phyloP scores from a whole-genome alignment of 257 asterid species.

The Petrea volubilis region DNA sequence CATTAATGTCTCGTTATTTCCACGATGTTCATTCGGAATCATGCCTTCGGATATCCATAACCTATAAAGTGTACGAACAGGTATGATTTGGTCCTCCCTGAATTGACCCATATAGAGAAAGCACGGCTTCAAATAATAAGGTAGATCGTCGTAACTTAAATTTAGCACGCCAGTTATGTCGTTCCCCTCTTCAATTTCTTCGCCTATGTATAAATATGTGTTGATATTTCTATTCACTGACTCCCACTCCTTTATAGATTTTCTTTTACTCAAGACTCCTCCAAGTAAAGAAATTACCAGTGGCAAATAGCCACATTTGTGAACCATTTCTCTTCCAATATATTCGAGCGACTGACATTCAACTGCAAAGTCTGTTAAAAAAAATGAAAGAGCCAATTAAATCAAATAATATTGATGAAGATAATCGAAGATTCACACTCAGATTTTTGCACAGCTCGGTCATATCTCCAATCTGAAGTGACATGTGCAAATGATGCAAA shows the following conservation, averaged over 20 bases:
- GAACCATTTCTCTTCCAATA: not conserved
- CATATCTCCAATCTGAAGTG: no score
- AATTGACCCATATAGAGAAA: constrained; percentile 9
- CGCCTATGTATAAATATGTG: not conserved
- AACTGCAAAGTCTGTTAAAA: not conserved
- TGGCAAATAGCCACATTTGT: not conserved
- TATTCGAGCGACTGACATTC: not conserved
- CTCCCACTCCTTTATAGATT: not conserved
- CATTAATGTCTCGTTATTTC: not conserved
- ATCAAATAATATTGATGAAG: not conserved
- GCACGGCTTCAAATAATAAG: constrained; percentile 13
- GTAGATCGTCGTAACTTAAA: constrained; percentile 6
- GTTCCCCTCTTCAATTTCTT: not conserved
- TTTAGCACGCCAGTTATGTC: not conserved
- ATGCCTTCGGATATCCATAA: constrained; percentile 20
- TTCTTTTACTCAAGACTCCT: not conserved
- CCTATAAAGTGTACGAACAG: not conserved
- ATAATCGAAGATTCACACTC: no score
- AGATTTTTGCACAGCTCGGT: no score
- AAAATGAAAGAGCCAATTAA: no score
- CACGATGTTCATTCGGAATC: not conserved
- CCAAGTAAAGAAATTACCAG: not conserved
- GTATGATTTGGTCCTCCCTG: not conserved
- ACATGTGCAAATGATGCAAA: not conserved
- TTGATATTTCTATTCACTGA: not conserved